Evolutionary conservation across 2,329 filamentous ascomycete species (phyloP).

Genomic region (Colletotrichum phormii): DNA sequence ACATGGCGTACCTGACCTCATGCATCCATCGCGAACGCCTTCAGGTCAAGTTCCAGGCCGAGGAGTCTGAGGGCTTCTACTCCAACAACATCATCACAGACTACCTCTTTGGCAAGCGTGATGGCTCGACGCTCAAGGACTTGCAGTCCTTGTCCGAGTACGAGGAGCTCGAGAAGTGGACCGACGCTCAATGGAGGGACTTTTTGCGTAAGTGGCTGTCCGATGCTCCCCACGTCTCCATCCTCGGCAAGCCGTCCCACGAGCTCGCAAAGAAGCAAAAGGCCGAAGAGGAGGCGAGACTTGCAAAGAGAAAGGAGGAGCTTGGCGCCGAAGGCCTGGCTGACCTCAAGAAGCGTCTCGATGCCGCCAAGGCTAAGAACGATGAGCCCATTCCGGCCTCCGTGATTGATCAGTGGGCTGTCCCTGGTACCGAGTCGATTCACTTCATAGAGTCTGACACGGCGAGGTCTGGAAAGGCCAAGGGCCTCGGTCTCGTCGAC

Average conservation of each 20-base stretch:
- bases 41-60: slow-evolving; percentile 85
- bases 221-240: slow-evolving; percentile 86
- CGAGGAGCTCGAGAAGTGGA: slow-evolving; percentile 82
- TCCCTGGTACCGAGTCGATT: slow-evolving; percentile 89
- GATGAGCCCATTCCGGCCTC: slow-evolving; percentile 86
- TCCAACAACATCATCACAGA: slow-evolving; percentile 89
- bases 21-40: slow-evolving; percentile 86
- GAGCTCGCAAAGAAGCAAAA: slow-evolving; percentile 85
- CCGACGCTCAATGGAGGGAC: slow-evolving; percentile 82
- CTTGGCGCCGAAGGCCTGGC: slow-evolving; percentile 87
- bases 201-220: slow-evolving; percentile 88
- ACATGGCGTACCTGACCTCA: slow-evolving; percentile 91
- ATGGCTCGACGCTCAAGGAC: slow-evolving; percentile 80
- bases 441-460: slow-evolving; percentile 93
- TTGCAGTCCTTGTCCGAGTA: slow-evolving; percentile 69
- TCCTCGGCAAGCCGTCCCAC: slow-evolving; percentile 87
- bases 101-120: slow-evolving; percentile 87
- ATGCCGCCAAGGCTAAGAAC: slow-evolving; percentile 88
- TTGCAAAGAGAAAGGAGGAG: slow-evolving; percentile 81
- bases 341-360: slow-evolving; percentile 78
- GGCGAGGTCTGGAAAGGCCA: slow-evolving; percentile 83
- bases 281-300: slow-evolving; percentile 79
- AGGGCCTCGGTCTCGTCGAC: slow-evolving; percentile 73
- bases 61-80: slow-evolving; percentile 84
- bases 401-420: slow-evolving; percentile 83